phyloP scores from a whole-genome alignment of 176 grass and related monocot species.

The Aegilops sharonensis region DNA sequence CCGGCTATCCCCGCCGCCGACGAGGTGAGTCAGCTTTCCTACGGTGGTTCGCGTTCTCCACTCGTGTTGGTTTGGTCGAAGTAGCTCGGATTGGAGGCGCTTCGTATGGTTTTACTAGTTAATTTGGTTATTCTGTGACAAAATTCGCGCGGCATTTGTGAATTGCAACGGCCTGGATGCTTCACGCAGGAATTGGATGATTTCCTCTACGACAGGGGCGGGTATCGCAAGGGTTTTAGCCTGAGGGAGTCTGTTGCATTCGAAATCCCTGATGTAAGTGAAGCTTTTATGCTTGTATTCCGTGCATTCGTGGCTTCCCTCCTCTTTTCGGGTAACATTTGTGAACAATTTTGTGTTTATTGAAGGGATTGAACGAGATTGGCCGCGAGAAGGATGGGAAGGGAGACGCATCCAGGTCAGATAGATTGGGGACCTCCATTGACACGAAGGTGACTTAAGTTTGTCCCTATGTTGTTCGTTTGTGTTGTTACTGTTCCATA shows the following conservation, averaged over 20 bases:
- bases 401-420: conserved; percentile 28
- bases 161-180: background rate
- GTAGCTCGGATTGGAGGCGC: background rate
- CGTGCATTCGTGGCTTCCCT: background rate
- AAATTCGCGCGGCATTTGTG: background rate
- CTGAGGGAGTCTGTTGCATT: background rate
- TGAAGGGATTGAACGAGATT: conserved; percentile 35
- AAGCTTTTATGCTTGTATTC: background rate
- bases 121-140: background rate
- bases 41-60: background rate
- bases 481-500: background rate
- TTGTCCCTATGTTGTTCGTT: conserved; percentile 9
- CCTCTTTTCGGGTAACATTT: background rate
- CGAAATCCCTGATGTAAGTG: conserved; percentile 26
- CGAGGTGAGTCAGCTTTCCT: conserved; percentile 28
- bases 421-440: conserved; percentile 16
- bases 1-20: conserved; percentile 11
- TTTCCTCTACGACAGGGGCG: conserved; percentile 24
- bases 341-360: conserved; percentile 23
- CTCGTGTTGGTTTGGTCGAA: background rate
- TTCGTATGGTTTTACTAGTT: background rate
- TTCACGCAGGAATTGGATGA: conserved; percentile 30
- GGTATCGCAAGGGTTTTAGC: conserved; percentile 17
- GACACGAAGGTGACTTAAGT: conserved; percentile 44
- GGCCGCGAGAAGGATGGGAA: conserved; percentile 31